Base-by-base conservation (phyloP, 306 rosid genomes). In the Medicago ruthenica region DNA sequence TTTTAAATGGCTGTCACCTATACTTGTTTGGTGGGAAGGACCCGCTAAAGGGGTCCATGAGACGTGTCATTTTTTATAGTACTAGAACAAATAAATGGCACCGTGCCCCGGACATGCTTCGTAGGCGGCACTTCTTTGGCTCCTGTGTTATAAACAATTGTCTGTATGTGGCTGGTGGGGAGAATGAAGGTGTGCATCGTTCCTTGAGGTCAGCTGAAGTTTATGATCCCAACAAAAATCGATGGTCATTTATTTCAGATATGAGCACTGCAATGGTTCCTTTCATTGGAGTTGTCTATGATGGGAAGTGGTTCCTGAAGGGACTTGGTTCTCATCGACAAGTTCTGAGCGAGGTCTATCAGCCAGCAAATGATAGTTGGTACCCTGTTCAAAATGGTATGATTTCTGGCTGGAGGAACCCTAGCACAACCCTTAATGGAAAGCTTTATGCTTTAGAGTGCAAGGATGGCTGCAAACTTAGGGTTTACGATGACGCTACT, bases 201-300 rank as follows among this genome's bases (percentile, higher is more conserved):
- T 89, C 93, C 16, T 81, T 88, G 83, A 83, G 95, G 70, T 92
- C 97, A 36, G 96, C 96, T 24, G 97, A 92, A 86, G 88, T 89
- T 55, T 92, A 83, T 75, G 97, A 92, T 73, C 97, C 97, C 51
- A 89, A 86, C 85, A 92, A 89, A 83, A 92, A 92, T 53, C 78
- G 97, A 62, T 92, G 97, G 97, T 86, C 89, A 63, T 89, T 88
- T 83, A 81, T 89, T 73, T 79, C 97, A 3, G 97, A 92, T 64
- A 92, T 92, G 97, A 86, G 93, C 85, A 89, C 97, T 47, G 96
- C 93, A 69, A 92, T 92, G 97, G 91, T 89, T 17, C 97, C 97
- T 65, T 92, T 85, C 84, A 89, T 92, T 16, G 93, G 97, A 78
- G 95, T 92, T 79, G 93, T 92, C 42, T 86, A 88, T 36, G 88